Conservation (phyloP, 495 filamentous ascomycete genomes). For the Trichocladium antarcticum region DNA sequence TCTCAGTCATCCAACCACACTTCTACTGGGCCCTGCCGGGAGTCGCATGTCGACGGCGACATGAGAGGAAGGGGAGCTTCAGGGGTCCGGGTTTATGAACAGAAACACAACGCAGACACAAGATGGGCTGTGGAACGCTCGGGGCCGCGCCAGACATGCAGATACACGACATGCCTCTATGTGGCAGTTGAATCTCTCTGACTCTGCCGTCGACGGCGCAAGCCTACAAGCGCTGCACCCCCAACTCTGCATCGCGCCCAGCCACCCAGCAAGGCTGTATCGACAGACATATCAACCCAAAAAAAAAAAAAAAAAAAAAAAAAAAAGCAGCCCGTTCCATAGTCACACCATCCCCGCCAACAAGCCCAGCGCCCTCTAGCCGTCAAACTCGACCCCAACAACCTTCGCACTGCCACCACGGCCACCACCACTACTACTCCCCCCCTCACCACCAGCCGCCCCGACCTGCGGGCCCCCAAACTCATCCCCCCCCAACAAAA, state of each 20-base stretch:
- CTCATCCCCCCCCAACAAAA: slow-evolving; percentile 7
- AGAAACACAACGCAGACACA: too few species aligned
- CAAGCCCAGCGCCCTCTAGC: slow-evolving; percentile 13
- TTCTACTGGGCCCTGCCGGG: too few species aligned
- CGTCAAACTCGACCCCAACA: slow-evolving; percentile 31
- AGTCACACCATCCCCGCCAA: background rate
- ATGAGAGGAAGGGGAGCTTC: too few species aligned
- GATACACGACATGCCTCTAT: too few species aligned
- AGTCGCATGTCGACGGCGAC: too few species aligned
- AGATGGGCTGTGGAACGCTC: too few species aligned
- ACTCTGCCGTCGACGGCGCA: background rate
- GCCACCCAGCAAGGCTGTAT: background rate
- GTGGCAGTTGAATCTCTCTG: too few species aligned
- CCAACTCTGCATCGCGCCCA: too few species aligned
- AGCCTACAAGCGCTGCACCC: background rate
- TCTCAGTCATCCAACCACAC: too few species aligned
- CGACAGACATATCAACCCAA: background rate
- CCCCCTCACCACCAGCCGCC: slow-evolving; percentile 5
- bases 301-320: background rate
- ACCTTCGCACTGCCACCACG: slow-evolving; percentile 20
- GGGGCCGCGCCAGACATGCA: too few species aligned
- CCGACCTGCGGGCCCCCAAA: slow-evolving; percentile 15
- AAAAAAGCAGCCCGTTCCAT: background rate
- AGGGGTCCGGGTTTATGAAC: too few species aligned
- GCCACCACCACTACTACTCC: slow-evolving; percentile 15